A percentile compares a stretch with the other conserved stretches of the same genome.
Conservation (phyloP, 2,329 filamentous ascomycete genomes). For the Alternaria alternata region DNA sequence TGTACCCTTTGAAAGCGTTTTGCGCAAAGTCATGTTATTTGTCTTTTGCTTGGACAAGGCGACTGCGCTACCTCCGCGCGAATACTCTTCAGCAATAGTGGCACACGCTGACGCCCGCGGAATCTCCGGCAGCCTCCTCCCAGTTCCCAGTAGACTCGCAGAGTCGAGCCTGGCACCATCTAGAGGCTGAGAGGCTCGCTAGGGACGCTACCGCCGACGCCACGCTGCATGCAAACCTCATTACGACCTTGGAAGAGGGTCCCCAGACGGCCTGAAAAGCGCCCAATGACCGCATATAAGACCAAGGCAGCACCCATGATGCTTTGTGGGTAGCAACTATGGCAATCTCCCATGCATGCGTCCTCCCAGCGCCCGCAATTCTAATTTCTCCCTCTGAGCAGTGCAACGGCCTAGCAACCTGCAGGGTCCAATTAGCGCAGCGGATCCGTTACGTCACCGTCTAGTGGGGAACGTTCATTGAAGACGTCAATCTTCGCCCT, state of each 20-base stretch:
- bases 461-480: slow-evolving; percentile 7
- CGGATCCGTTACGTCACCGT: slow-evolving; percentile 31
- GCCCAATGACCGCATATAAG: slow-evolving; percentile 13
- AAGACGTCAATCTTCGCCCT: slow-evolving; percentile 23
- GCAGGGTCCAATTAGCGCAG: slow-evolving; percentile 25
- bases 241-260: slow-evolving; percentile 20
- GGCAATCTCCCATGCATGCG: slow-evolving; percentile 10
- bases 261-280: slow-evolving; percentile 2
- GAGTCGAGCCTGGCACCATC: slow-evolving; percentile 15
- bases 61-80: slow-evolving; percentile 29
- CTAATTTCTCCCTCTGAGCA: slow-evolving; percentile 11
- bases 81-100: slow-evolving; percentile 25
- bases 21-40: slow-evolving; percentile 14
- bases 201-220: slow-evolving; percentile 18
- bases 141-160: slow-evolving; percentile 18
- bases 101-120: slow-evolving; percentile 23
- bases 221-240: slow-evolving; percentile 22
- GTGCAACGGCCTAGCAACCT: slow-evolving; percentile 19
- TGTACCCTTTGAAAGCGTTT: background rate
- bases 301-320: slow-evolving; percentile 5
- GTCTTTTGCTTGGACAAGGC: slow-evolving; percentile 10
- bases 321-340: background rate
- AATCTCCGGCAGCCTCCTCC: slow-evolving; percentile 23
- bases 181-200: slow-evolving; percentile 25
- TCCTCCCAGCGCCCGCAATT: slow-evolving; percentile 8